Evolutionary conservation across 140 eudicot species (phyloP), one percentile per base, ranked within the genome.

Genomic region (Ambrosia hybrid): DNA sequence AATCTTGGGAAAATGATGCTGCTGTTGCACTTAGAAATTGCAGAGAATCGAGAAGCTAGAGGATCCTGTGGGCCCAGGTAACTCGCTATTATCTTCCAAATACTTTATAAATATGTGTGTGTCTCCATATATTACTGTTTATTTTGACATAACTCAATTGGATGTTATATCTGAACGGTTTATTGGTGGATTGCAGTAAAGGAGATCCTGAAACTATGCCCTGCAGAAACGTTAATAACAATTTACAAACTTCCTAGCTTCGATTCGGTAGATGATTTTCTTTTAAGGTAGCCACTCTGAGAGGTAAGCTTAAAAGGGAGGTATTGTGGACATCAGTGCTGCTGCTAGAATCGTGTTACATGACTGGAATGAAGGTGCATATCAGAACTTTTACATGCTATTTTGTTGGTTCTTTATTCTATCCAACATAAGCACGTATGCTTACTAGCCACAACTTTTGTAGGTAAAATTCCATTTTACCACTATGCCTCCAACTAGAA

Each of bases 251-350:
- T 91, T 51, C 79, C 97, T 2, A 78, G 84, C 75, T 95, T 95
- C 62, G 95, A 91, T 73, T 75, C 92, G 1, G 94, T 88, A 48
- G 99, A 95, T 59, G 99, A 91, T 51, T 95, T 95, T 73, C 92
- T 95, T 94, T 76, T 67, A 91, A 88, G 72, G 90, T 91, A 64
- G 99, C 97, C 46, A 88, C 92, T 21, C 76, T 87, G 12, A 83
- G 97, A 85, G 99, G 99, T 43, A 91, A 80, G 74, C 92, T 95
- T 9, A 91, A 95, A 80, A 95, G 72, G 99, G 99, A 41, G 99
- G 97, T 49, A 70, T 86, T 67, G 90, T 88, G 14, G 99, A 95
- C 79, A 79, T 86, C 46, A 86, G 84, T 65, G 90, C 99, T 64
- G 86, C 97, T 81, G 97, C 99, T 26, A 86, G 96, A 79, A 95